These are phyloP conservation scores for Cubamyces sp. DNA, from an alignment of 768 basidiomycete genomes.

Conservation along the genomic window DNA sequence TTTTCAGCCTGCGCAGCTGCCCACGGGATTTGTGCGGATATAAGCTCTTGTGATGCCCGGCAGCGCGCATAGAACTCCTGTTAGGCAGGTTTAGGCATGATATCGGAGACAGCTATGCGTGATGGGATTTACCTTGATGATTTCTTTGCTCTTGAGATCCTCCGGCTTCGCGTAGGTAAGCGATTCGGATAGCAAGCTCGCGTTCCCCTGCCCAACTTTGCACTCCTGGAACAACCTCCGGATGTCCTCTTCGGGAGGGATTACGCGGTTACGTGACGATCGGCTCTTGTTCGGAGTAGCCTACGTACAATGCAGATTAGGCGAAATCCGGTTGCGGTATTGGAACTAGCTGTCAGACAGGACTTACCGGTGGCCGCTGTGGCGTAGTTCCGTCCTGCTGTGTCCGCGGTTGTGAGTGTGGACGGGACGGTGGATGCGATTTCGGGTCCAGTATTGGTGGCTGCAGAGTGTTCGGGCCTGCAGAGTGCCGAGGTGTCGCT, in stretches of 20 bases:
- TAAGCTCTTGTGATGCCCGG: constrained; percentile 79
- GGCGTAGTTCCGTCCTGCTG: background rate
- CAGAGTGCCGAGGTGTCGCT: constrained; percentile 42
- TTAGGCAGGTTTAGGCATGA: background rate
- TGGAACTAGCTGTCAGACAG: background rate
- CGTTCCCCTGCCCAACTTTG: constrained; percentile 82
- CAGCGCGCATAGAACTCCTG: constrained; percentile 88
- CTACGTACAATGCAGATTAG: constrained; percentile 4
- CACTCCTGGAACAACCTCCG: constrained; percentile 84
- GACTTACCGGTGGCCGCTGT: constrained; percentile 24
- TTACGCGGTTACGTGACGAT: constrained; percentile 44
- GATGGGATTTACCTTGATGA: constrained; percentile 59
- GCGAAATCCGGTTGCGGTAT: background rate
- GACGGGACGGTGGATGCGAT: background rate
- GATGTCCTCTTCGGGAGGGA: constrained; percentile 86
- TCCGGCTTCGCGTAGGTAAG: constrained; percentile 72
- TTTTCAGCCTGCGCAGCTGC: constrained; percentile 81
- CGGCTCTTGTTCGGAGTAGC: constrained; percentile 25
- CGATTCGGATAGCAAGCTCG: constrained; percentile 70
- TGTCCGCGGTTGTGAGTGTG: background rate
- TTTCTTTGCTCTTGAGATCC: constrained; percentile 59
- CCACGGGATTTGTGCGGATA: constrained; percentile 90
- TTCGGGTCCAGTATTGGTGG: constrained; percentile 10
- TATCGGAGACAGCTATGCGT: background rate
- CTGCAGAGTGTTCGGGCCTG: constrained; percentile 16